These are phyloP conservation scores for Debaryomyces subglobosus DNA, from an alignment of 1,139 yeast genomes.

Conservation along the genomic window DNA sequence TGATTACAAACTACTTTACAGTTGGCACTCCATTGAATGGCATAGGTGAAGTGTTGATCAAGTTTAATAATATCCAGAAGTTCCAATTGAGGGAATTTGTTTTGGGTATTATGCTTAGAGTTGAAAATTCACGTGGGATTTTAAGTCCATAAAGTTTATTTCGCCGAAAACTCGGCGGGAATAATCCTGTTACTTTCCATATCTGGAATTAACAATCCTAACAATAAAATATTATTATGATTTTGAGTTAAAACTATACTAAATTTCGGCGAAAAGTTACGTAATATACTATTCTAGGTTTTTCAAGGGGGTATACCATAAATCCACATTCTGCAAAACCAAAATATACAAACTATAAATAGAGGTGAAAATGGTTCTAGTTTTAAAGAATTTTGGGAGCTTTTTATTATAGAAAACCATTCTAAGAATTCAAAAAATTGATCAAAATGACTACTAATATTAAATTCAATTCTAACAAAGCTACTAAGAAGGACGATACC, in stretches of 20 bases:
- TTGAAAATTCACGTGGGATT: constrained; percentile 4
- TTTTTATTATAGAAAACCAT: background rate
- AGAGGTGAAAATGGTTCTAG: constrained; percentile 5
- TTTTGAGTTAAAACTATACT: constrained; percentile 1
- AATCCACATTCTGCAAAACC: background rate
- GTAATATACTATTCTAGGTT: background rate
- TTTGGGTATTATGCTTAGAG: background rate
- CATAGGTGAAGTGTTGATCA: background rate
- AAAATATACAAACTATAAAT: constrained; percentile 8
- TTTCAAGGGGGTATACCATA: background rate
- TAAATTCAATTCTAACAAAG: constrained; percentile 65
- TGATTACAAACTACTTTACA: background rate
- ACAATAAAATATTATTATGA: constrained; percentile 2
- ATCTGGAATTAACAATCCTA: constrained; percentile 5
- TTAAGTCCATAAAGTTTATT: constrained; percentile 8
- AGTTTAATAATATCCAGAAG: background rate
- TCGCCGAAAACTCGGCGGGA: constrained; percentile 38
- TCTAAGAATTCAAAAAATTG: background rate
- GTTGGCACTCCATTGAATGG: background rate
- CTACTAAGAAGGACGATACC: constrained; percentile 58
- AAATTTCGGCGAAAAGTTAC: constrained; percentile 8
- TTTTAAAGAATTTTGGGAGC: background rate
- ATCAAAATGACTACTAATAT: constrained; percentile 27
- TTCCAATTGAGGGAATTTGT: background rate
- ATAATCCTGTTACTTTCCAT: constrained; percentile 3